Evolutionary conservation across 1,139 yeast genomes (phyloP), one percentile per base, ranked within the genome.

Genomic region (Magnusiomyces tetraspermus): DNA sequence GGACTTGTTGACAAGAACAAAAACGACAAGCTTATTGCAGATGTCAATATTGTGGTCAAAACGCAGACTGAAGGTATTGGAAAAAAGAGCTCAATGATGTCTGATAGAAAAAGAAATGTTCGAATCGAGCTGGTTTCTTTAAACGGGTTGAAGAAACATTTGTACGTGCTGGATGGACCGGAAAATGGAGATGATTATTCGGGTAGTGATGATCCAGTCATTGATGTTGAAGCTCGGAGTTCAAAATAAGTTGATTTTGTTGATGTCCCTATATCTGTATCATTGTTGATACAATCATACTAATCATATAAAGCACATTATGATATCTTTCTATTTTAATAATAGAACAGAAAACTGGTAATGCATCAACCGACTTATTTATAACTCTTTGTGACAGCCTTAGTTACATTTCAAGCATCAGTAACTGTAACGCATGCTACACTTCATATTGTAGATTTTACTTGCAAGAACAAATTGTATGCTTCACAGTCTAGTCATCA

Each of bases 41-140:
- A 55, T 33, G 54, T 55, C 31, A 50, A 52, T 28, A 48, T 54
- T 31, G 56, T 54, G 8, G 53, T 51, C 30, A 51, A 50, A 36
- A 30, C 53, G 5, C 42, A 52, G 13, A 30, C 41, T 15, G 44
- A 46, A 3, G 15, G 31, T 13, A 17, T 22, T 8, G 24, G 24
- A 2, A 15, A 17, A 26, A 22, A 11, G 4, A 8, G 24, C n/a
- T n/a, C n/a, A n/a, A 15, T 22, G 5, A 21, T 15, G 11, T 17
- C 15, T 5, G 31, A 31, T 31, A 46, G 42, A 30, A 51, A 41
- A 10, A 49, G 48, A 41, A 53, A 55, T 26, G 56, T 55, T 23
- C 48, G 54, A 1, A 55, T 55, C 1, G 55, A 53, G 37, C 19
- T 52, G 3, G 45, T 37, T 2, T 40, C 54, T 2, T 44, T 51